A percentile compares a stretch with the other conserved stretches of the same genome.
Conservation (phyloP, 306 rosid species). For the Cucurbita pepo region DNA sequence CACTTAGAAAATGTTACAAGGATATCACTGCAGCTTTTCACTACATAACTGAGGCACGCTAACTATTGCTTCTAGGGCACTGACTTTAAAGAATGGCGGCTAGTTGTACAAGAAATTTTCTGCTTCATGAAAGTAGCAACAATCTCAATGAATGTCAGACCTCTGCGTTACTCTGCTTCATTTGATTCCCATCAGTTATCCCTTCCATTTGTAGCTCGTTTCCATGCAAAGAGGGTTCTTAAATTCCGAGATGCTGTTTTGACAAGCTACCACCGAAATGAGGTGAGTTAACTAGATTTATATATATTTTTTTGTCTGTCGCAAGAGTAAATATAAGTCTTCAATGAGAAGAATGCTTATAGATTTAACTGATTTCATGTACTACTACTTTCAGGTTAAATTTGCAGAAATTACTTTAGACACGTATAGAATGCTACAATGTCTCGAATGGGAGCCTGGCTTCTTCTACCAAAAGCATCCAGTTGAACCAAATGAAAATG, state of each 20-base stretch:
- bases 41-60: constrained; percentile 5
- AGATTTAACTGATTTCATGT: constrained; percentile 1
- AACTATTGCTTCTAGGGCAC: constrained; percentile 51
- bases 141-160: constrained; percentile 49
- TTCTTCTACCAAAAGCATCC: constrained; percentile 53
- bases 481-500: constrained; percentile 49
- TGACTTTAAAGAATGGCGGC: constrained; percentile 88
- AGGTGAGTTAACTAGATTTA: constrained; percentile 32
- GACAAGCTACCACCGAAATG: constrained; percentile 84
- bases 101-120: constrained; percentile 84
- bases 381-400: constrained; percentile 56
- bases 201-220: constrained; percentile 75
- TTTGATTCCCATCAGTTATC: constrained; percentile 64
- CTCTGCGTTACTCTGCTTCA: constrained; percentile 60
- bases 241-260: constrained; percentile 75
- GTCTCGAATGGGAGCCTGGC: constrained; percentile 97
- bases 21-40: not conserved
- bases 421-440: constrained; percentile 79
- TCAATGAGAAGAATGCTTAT: not conserved
- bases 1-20: not conserved
- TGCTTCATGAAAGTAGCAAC: constrained; percentile 64
- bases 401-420: constrained; percentile 91
- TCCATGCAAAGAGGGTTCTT: constrained; percentile 83
- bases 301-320: not conserved
- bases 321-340: not conserved